Evolutionary conservation across 495 filamentous ascomycete species (phyloP), one percentile per base, ranked within the genome.

Genomic region (Penicillium paxilli): DNA sequence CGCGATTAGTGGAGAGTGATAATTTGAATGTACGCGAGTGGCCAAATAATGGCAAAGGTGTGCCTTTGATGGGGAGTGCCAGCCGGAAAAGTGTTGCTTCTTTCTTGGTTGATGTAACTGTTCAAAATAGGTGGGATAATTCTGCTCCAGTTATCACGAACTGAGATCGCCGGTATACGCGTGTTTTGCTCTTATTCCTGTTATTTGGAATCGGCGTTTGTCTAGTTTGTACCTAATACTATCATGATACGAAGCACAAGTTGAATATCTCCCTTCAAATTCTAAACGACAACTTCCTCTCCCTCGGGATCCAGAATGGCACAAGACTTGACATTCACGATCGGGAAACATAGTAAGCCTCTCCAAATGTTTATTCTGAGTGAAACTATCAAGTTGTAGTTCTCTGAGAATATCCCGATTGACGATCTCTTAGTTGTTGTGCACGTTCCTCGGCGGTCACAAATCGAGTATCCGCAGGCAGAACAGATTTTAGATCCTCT

Each of bases 1-100:
- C 66, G 17, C 59, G 69, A 19, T 58, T 78, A 53, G 65, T 69
- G 8, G 66, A 69, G 10, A 62, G 24, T 2, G 61, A 63, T 23
- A 42, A 38, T 8, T 40, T n/a, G 47, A 35, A 55, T 35, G 44
- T 64, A 1, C 64, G 48, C 21, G 67, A 62, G 19, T 70, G 67
- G 64, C 60, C 67, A 2, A 19, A 61, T 14, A 40, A 65, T 50
- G 67, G 67, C 14, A 62, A 64, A 23, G 67, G 67, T 1, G 60
- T 70, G 14, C 40, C 55, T 0, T 2, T 70, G 49, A 66, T 70
- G 67, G 62, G 52, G 5, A 58, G 51, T 35, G 49, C 56, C 8
- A 68, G 64, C 35, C 64, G 64, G 0, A 57, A 55, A 4, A 66
- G 67, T 32, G 64, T 69, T 21, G 67, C 64, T 41, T 26, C 45